These are phyloP conservation scores for Fistulinella cinereoalba DNA, from an alignment of 1,284 basidiomycete species.

Conservation along the genomic window DNA sequence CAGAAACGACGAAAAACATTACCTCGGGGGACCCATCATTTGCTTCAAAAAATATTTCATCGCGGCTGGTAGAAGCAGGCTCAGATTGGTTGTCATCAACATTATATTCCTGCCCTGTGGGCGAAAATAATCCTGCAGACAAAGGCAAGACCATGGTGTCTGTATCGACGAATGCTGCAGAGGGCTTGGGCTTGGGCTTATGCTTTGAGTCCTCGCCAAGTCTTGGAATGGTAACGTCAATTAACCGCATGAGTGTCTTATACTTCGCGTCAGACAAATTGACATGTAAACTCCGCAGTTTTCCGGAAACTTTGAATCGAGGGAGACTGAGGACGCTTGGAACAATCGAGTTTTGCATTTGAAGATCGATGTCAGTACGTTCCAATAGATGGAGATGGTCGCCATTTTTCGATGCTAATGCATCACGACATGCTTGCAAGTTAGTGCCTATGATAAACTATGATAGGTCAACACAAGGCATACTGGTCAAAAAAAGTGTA, in stretches of 20 bases:
- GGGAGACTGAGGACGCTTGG: slow-evolving; percentile 83
- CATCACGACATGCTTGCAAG: slow-evolving; percentile 78
- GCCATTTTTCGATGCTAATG: slow-evolving; percentile 57
- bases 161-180: slow-evolving; percentile 25
- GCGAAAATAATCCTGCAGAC: slow-evolving; percentile 53
- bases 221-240: slow-evolving; percentile 89
- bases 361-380: slow-evolving; percentile 88
- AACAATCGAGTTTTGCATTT: slow-evolving; percentile 93
- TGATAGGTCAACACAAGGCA: slow-evolving; percentile 5
- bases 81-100: slow-evolving; percentile 59
- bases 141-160: slow-evolving; percentile 47
- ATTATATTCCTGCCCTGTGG: slow-evolving; percentile 59
- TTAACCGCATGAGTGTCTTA: slow-evolving; percentile 88
- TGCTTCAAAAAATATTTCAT: slow-evolving; percentile 75
- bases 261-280: slow-evolving; percentile 98
- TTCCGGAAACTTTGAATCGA: slow-evolving; percentile 90
- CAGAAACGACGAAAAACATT: slow-evolving; percentile 19
- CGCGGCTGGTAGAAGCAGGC: slow-evolving; percentile 39
- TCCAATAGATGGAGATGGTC: slow-evolving; percentile 88
- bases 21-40: slow-evolving; percentile 64
- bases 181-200: slow-evolving; percentile 25
- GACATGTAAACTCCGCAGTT: slow-evolving; percentile 84
- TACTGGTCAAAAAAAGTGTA: slow-evolving; percentile 5
- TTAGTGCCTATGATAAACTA: slow-evolving; percentile 91
- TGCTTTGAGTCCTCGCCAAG: slow-evolving; percentile 57